These are phyloP conservation scores for Gracilaria vermiculophylla DNA, from an alignment of 23 red algal genomes.

Conservation along the genomic window DNA sequence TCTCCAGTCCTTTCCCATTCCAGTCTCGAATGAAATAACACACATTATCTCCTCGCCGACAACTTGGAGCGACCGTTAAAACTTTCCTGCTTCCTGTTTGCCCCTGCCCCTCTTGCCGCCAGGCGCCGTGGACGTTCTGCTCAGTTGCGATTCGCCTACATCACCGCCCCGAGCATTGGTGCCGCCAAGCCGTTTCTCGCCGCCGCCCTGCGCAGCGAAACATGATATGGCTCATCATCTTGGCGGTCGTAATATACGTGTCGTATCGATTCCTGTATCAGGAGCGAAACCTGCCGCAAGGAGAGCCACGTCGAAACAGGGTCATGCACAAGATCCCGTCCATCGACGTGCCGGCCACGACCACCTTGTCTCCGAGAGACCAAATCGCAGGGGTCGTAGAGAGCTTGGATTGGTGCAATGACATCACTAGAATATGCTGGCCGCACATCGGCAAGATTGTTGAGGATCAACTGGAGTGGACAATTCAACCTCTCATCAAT, in stretches of 20 bases:
- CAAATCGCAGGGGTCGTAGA: constrained; percentile 49
- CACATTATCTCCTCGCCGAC: no score
- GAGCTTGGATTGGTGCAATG: constrained; percentile 65
- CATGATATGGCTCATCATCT: constrained; percentile 56
- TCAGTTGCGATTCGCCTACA: background rate
- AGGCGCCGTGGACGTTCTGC: no score
- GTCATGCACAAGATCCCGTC: constrained; percentile 2
- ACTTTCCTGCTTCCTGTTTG: no score
- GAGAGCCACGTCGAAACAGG: background rate
- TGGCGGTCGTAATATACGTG: constrained; percentile 3
- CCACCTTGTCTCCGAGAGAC: constrained; percentile 42
- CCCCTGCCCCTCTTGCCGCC: no score
- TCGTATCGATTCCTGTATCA: constrained; percentile 39
- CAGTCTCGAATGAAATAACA: no score
- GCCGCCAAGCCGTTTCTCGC: background rate
- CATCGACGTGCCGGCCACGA: constrained; percentile 24
- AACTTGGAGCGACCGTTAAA: no score
- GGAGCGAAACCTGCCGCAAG: background rate
- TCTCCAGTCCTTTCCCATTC: no score
- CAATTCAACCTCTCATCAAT: constrained; percentile 68
- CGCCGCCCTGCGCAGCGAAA: background rate
- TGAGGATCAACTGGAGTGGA: constrained; percentile 34
- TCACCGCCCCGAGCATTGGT: background rate
- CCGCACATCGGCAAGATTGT: constrained; percentile 68
- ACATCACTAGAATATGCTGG: constrained; percentile 68